These are phyloP conservation scores for Glycine tomentella DNA, from an alignment of 306 rosid genomes.

Conservation along the genomic window DNA sequence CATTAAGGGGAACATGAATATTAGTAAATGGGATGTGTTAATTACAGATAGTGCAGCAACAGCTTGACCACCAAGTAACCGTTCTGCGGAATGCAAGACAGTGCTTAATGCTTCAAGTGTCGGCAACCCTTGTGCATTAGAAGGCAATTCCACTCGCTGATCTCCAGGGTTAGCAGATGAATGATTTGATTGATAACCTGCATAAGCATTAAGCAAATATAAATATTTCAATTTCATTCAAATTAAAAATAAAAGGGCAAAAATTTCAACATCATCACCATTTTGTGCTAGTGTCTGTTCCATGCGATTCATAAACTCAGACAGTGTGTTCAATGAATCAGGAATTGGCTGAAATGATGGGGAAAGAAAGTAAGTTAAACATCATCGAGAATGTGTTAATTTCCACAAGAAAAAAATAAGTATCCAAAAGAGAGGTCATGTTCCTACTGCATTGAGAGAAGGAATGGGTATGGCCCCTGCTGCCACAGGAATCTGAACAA, in stretches of 20 bases:
- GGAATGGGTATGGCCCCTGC: slow-evolving; percentile 77
- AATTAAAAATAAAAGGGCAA: slow-evolving; percentile 33
- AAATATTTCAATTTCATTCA: slow-evolving; percentile 36
- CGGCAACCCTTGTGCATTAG: slow-evolving; percentile 78
- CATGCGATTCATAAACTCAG: slow-evolving; percentile 85
- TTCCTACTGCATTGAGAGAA: slow-evolving; percentile 69
- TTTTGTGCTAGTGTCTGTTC: slow-evolving; percentile 75
- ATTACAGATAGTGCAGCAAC: slow-evolving; percentile 88
- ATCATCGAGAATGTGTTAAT: slow-evolving; percentile 22
- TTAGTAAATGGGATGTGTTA: slow-evolving; percentile 39
- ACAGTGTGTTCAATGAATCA: slow-evolving; percentile 75
- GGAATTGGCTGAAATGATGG: slow-evolving; percentile 83
- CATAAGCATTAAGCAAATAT: slow-evolving; percentile 38
- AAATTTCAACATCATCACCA: slow-evolving; percentile 53
- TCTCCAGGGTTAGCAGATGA: slow-evolving; percentile 61
- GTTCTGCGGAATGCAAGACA: slow-evolving; percentile 78
- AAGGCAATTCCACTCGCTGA: slow-evolving; percentile 72
- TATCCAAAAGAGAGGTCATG: slow-evolving; percentile 29
- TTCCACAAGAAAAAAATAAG: slow-evolving; percentile 27
- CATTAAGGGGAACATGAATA: slow-evolving; percentile 21
- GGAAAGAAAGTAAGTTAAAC: background rate
- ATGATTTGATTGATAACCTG: slow-evolving; percentile 59
- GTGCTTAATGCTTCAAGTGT: slow-evolving; percentile 83
- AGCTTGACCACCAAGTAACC: slow-evolving; percentile 73
- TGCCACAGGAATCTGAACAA: slow-evolving; percentile 71